Evolutionary conservation across 192 early-diverging fungal genomes (phyloP).

Genomic region (Mortierella hygrophila): DNA sequence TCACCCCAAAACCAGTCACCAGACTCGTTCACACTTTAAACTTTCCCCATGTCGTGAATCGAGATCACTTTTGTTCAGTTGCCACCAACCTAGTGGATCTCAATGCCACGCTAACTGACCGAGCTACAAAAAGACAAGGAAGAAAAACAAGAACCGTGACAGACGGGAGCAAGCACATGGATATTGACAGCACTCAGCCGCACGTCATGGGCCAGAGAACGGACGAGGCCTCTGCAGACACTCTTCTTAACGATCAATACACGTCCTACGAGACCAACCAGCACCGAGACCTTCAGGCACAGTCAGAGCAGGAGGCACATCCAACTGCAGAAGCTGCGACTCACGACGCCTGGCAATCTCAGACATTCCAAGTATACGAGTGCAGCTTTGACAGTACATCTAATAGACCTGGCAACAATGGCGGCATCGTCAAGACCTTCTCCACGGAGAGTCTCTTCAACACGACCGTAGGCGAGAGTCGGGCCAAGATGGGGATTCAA

Average conservation of each 20-base stretch:
- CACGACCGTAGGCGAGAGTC: conserved; percentile 40
- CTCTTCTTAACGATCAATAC: not conserved
- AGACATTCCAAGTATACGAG: conserved; percentile 38
- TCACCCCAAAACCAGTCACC: conserved; percentile 2
- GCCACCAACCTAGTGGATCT: not conserved
- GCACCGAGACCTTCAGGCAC: not conserved
- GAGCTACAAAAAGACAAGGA: not conserved
- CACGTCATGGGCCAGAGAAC: not conserved
- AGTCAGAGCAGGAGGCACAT: not conserved
- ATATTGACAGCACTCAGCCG: not conserved
- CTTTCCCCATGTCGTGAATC: not conserved
- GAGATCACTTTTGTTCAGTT: not conserved
- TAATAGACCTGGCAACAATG: not conserved
- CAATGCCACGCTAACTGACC: not conserved
- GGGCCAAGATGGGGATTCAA: conserved; percentile 27
- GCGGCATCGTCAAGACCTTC: conserved; percentile 25
- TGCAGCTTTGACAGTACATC: conserved; percentile 13
- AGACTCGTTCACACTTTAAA: not conserved
- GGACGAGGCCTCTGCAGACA: not conserved
- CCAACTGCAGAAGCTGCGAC: not conserved
- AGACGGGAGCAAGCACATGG: not conserved
- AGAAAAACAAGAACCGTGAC: not conserved
- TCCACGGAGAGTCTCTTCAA: conserved; percentile 33
- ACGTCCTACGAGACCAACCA: not conserved
- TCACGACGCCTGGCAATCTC: conserved; percentile 19